Evolutionary conservation across 2,329 filamentous ascomycete species (phyloP), one percentile per base, ranked within the genome.

Genomic region (Calonectria naviculata): DNA sequence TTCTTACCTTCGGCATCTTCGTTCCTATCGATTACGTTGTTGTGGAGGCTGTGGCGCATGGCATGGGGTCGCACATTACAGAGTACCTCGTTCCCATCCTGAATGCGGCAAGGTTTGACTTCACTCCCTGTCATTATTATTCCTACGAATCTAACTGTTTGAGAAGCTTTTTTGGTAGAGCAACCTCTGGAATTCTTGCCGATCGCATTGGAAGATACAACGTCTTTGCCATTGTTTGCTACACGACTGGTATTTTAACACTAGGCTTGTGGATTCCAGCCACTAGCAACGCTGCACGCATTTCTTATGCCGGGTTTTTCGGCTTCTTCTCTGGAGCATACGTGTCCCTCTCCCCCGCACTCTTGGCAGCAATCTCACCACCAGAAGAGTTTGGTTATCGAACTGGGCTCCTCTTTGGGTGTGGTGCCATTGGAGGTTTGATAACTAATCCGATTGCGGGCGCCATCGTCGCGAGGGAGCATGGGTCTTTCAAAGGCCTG

Each of bases 391-490:
- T 80, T 60, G 79, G 79, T 1, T 79, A 80, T 68, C 77, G 80
- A 1, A 81, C 73, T 3, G 84, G 84, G 1, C 76, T 84, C 0
- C 73, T 81, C 9, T 92, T 91, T 76, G 85, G 87, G 4, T 79
- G 89, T n/a, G 83, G 88, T 19, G 86, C 88, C 2, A 80, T 93
- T 36, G 87, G 87, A 0, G 89, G 89, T 3, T 81, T 93, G n/a
- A 87, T 88, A 3, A 87, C 89, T 0, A 89, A 84, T 67, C 90
- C 90, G 0, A 90, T 92, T 73, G 88, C 84, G 0, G 89, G 90
- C 0, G 85, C 85, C 1, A 84, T 85, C 46, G 61, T 84, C 2
- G 73, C 80, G 0, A 70, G 47, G 1, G 71, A 78, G 0, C 69
- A 77, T 5, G 80, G 80, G 9, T 85, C 65, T 21, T 67, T 80